Conservation (phyloP, 2,329 filamentous ascomycete genomes). For the Alternaria sp. region DNA sequence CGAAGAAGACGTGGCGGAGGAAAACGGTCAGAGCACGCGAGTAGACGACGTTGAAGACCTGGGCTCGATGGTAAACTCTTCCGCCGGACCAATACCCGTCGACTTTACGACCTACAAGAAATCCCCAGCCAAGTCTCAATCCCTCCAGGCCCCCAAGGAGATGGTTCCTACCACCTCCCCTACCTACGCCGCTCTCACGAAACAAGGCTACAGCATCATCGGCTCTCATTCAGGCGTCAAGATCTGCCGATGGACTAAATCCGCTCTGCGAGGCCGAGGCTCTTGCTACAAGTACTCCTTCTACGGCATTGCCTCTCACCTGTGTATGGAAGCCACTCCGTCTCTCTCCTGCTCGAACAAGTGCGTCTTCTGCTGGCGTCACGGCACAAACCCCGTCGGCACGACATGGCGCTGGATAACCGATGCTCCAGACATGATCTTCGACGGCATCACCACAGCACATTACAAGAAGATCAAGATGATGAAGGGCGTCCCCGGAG, state of each 20-base stretch:
- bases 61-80: constrained; percentile 66
- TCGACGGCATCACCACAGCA: constrained; percentile 85
- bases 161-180: constrained; percentile 95
- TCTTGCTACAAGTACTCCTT: constrained; percentile 99
- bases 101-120: constrained; percentile 81
- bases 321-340: constrained; percentile 98
- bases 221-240: constrained; percentile 96
- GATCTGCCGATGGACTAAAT: constrained; percentile 99
- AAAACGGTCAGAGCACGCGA: constrained; percentile 47
- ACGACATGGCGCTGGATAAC: constrained; percentile 98
- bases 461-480: constrained; percentile 99
- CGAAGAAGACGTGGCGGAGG: constrained; percentile 66
- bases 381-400: constrained; percentile 95
- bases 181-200: constrained; percentile 87
- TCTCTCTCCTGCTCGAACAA: constrained; percentile 97
- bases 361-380: constrained; percentile 98
- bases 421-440: constrained; percentile 88
- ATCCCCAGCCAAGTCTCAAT: constrained; percentile 59
- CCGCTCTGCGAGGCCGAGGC: constrained; percentile 87
- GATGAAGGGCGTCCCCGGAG: constrained; percentile 91
- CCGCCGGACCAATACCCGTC: constrained; percentile 68
- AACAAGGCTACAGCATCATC: constrained; percentile 95
- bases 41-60: constrained; percentile 88
- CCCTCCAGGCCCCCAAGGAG: constrained; percentile 68
- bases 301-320: constrained; percentile 94